phyloP scores from a whole-genome alignment of 768 basidiomycete species.

The Suillus ampliporus region DNA sequence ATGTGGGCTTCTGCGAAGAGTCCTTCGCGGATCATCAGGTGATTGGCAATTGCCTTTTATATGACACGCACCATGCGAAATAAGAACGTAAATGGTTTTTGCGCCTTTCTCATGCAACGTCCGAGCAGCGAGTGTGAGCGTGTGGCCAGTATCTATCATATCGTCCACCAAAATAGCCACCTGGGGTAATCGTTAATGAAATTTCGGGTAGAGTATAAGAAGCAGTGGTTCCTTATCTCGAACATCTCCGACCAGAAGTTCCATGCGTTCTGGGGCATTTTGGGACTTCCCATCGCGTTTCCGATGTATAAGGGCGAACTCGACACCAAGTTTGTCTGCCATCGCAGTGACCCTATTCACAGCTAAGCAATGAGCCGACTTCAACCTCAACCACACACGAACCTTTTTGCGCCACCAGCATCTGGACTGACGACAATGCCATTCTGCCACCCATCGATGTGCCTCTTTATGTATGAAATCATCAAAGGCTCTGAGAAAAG shows the following conservation, averaged over 20 bases:
- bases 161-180: conserved; percentile 96
- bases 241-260: conserved; percentile 94
- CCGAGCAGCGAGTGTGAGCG: conserved; percentile 82
- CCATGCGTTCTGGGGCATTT: conserved; percentile 80
- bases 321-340: conserved; percentile 93
- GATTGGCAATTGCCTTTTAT: conserved; percentile 9
- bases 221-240: conserved; percentile 70
- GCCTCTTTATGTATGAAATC: conserved; percentile 89
- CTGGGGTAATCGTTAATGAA: conserved; percentile 41
- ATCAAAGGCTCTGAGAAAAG: conserved; percentile 96
- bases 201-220: neutral
- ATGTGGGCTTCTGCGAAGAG: conserved; percentile 81
- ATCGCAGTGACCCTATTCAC: conserved; percentile 84
- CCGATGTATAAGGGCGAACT: conserved; percentile 95
- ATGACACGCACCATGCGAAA: conserved; percentile 80
- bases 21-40: conserved; percentile 48
- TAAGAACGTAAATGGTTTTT: conserved; percentile 81
- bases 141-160: conserved; percentile 96
- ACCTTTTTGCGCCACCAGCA: conserved; percentile 99
- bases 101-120: conserved; percentile 93
- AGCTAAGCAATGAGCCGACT: conserved; percentile 9
- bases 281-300: conserved; percentile 75
- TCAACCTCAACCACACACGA: conserved; percentile 34
- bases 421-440: conserved; percentile 95
- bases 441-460: conserved; percentile 85